Percentiles rank a stretch among this genome's conserved stretches.
phyloP scores from a whole-genome alignment of 192 early-diverging fungal genomes.

The Dissophora globulifera region DNA sequence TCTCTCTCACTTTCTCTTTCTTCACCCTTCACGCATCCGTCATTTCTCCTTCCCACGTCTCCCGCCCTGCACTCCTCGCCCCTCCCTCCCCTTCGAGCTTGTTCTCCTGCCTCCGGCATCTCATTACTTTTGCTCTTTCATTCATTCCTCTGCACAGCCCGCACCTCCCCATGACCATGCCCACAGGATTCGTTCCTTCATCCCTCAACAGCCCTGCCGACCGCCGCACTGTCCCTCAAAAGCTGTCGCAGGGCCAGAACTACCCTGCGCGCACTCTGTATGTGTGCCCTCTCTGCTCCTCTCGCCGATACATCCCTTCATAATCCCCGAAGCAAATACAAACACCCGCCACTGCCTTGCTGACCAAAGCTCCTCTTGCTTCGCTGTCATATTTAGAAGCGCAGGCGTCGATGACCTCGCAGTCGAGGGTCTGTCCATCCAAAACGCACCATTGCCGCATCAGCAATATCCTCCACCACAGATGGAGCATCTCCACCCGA shows the following conservation, averaged over 20 bases:
- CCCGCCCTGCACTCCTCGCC: background rate
- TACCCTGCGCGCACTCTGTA: too few species aligned
- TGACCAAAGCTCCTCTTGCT: too few species aligned
- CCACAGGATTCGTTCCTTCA: background rate
- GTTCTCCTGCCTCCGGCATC: too few species aligned
- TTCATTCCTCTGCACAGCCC: background rate
- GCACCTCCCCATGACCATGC: background rate
- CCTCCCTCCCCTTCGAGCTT: too few species aligned
- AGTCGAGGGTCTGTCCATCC: conserved; percentile 12
- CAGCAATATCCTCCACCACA: conserved; percentile 6
- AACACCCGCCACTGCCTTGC: too few species aligned
- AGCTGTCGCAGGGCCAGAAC: too few species aligned
- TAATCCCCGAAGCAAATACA: too few species aligned
- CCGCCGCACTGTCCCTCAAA: too few species aligned
- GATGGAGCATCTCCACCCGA: background rate
- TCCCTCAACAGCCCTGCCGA: too few species aligned
- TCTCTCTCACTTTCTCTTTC: background rate
- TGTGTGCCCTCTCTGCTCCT: background rate
- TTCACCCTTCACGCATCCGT: background rate
- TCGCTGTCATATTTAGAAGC: background rate
- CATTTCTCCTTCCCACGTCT: too few species aligned
- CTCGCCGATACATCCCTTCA: background rate
- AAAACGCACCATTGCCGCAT: background rate
- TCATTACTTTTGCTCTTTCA: too few species aligned
- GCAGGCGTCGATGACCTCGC: background rate